phyloP scores from a whole-genome alignment of 768 basidiomycete genomes.

The Boletus sensibilis region DNA sequence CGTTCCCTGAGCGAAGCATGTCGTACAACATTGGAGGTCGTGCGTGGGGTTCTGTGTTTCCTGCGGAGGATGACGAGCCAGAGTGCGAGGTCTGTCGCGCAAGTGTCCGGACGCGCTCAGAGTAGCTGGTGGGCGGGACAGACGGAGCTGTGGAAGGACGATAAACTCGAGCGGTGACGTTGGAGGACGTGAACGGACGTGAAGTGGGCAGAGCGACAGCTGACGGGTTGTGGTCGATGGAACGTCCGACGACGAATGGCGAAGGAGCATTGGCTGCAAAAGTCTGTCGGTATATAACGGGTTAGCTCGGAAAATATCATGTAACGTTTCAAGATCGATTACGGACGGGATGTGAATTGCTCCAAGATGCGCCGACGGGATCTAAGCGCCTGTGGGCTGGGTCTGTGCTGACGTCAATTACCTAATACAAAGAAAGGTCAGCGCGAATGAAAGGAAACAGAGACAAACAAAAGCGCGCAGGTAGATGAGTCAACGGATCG shows the following conservation, averaged over 20 bases:
- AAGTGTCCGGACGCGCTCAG: conserved; percentile 9
- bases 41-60: not conserved
- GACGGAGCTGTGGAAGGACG: conserved; percentile 12
- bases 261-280: not conserved
- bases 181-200: conserved; percentile 13
- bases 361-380: conserved; percentile 8
- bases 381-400: conserved; percentile 16
- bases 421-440: conserved; percentile 25
- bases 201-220: not conserved
- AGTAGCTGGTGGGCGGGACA: conserved; percentile 23
- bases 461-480: conserved; percentile 11
- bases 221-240: not conserved
- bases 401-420: conserved; percentile 24
- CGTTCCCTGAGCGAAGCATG: conserved; percentile 18
- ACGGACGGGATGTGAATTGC: conserved; percentile 22
- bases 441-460: not conserved
- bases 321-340: conserved; percentile 7
- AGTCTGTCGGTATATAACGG: conserved; percentile 22
- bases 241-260: not conserved
- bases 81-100: conserved; percentile 8
- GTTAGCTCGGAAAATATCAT: conserved; percentile 17
- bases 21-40: conserved; percentile 21
- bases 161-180: not conserved
- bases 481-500: conserved; percentile 8
- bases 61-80: not conserved